Evolutionary conservation across 805 yeast species (phyloP), one percentile per base, ranked within the genome.

Genomic region (Saccharomycopsis olivae): DNA sequence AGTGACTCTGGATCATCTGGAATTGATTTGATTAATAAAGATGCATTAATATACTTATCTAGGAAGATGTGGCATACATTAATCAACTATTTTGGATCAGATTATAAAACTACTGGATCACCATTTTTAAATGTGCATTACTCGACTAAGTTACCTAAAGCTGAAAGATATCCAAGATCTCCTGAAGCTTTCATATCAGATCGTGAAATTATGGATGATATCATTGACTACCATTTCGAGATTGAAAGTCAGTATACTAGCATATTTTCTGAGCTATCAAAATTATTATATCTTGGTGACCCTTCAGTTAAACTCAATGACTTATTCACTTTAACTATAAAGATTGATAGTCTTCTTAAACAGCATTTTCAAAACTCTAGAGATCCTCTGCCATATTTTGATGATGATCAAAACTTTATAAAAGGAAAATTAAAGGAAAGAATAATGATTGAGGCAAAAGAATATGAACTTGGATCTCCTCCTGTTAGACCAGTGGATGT

Each of bases 401-500:
- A 16, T 6, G 14, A 20, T 19, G 43, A 39, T 35, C 25, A 28
- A 21, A 34, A 39, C 28, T 39, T 39, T 25, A 17, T 15, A 9
- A 27, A 19, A 5, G 13, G 30, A 4, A 29, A 21, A 11, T 23
- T 17, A n/a, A 29, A 9, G 14, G 20, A 16, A n/a, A 13, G 21
- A 8, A 16, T 32, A 20, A 18, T 9, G n/a, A 8, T 32, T 32
- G 17, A 32, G 32, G 32, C 6, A 6, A 17, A 28, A 29, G n/a
- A 11, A 33, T 14, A 14, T n/a, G 16, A 16, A 33, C 16, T 19
- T n/a, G 16, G 23, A 24, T 23, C 6, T 23, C 6, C 27, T 23
- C 10, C 6, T 23, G 27, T 23, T 6, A 23, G 32, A n/a, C 9
- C 35, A 17, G 9, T 16, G 17, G 21, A 32, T n/a, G 19, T 32